A percentile compares a stretch with the other conserved stretches of the same genome.
These are phyloP conservation scores for Canavalia ensiformis DNA, from an alignment of 306 rosid genomes.

Conservation along the genomic window DNA sequence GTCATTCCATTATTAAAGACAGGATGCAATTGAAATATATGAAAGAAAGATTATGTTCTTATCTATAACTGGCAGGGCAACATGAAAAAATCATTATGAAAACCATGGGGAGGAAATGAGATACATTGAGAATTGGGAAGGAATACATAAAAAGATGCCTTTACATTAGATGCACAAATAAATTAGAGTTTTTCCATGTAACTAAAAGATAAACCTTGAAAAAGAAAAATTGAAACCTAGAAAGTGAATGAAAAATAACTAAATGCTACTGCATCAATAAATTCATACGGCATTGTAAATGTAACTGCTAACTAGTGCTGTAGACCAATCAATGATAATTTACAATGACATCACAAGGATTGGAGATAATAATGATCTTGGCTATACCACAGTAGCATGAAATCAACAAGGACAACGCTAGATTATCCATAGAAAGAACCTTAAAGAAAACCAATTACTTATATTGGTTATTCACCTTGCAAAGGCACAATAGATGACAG, in stretches of 20 bases:
- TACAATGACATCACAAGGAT: neutral
- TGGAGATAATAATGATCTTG: neutral
- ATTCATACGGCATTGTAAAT: neutral
- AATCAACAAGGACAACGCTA: slow-evolving; percentile 7
- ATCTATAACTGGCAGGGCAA: slow-evolving; percentile 27
- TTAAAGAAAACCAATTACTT: neutral
- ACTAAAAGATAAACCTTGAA: slow-evolving; percentile 6
- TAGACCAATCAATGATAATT: slow-evolving; percentile 10
- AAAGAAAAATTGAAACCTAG: slow-evolving; percentile 18
- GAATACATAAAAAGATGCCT: neutral
- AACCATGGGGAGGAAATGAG: slow-evolving; percentile 13
- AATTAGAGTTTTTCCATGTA: slow-evolving; percentile 8
- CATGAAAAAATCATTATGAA: slow-evolving; percentile 22
- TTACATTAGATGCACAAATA: neutral
- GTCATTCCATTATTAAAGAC: slow-evolving; percentile 31
- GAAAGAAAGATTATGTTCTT: slow-evolving; percentile 41
- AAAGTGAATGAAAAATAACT: neutral
- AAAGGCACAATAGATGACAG: slow-evolving; percentile 21
- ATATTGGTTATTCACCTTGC: slow-evolving; percentile 21
- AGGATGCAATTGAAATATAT: slow-evolving; percentile 18
- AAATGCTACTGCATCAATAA: neutral
- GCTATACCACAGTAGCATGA: slow-evolving; percentile 5
- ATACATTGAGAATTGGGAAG: slow-evolving; percentile 2
- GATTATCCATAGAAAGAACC: slow-evolving; percentile 18
- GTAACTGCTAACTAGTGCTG: neutral